Percentiles rank a stretch among this genome's conserved stretches.
These are phyloP conservation scores for Pyropia haitanensis DNA, from an alignment of 23 red algal genomes.

Conservation along the genomic window DNA sequence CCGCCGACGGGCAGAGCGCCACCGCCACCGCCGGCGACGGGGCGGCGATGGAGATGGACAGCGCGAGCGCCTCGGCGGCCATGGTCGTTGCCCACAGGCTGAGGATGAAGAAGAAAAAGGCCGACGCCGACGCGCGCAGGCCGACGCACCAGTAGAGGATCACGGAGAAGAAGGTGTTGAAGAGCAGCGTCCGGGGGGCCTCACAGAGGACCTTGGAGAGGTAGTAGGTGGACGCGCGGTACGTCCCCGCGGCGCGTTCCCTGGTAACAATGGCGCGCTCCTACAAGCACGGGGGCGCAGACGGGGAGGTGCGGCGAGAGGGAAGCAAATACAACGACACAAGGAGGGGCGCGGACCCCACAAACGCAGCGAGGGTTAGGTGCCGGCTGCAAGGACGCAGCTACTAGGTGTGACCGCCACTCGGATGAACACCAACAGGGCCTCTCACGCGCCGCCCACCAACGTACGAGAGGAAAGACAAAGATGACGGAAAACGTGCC, in stretches of 20 bases:
- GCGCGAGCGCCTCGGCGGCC: slow-evolving; percentile 65
- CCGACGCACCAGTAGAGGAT: slow-evolving; percentile 93
- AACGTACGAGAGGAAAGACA: slow-evolving; percentile 48
- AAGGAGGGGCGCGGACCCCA: too few relatives aligned
- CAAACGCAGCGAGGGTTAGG: too few relatives aligned
- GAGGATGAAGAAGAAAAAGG: slow-evolving; percentile 73
- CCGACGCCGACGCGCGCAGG: slow-evolving; percentile 23
- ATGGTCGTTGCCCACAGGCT: slow-evolving; percentile 53
- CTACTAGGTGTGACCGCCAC: too few relatives aligned
- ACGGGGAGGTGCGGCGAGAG: background rate
- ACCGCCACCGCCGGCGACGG: slow-evolving; percentile 68
- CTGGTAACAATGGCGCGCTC: slow-evolving; percentile 79
- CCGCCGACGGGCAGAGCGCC: slow-evolving; percentile 69
- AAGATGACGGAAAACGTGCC: slow-evolving; percentile 78
- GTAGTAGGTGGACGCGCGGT: slow-evolving; percentile 84
- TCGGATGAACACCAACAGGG: too few relatives aligned
- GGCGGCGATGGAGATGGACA: slow-evolving; percentile 49
- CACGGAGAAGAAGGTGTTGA: slow-evolving; percentile 45
- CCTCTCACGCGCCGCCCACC: too few relatives aligned
- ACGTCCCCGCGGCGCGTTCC: slow-evolving; percentile 79
- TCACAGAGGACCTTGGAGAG: slow-evolving; percentile 72
- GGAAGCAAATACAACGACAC: too few relatives aligned
- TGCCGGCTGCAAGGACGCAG: too few relatives aligned
- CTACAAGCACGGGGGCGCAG: background rate
- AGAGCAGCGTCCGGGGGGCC: slow-evolving; percentile 59